Evolutionary conservation across 2,329 filamentous ascomycete genomes (phyloP).

Genomic region (Ophiostoma sp.): DNA sequence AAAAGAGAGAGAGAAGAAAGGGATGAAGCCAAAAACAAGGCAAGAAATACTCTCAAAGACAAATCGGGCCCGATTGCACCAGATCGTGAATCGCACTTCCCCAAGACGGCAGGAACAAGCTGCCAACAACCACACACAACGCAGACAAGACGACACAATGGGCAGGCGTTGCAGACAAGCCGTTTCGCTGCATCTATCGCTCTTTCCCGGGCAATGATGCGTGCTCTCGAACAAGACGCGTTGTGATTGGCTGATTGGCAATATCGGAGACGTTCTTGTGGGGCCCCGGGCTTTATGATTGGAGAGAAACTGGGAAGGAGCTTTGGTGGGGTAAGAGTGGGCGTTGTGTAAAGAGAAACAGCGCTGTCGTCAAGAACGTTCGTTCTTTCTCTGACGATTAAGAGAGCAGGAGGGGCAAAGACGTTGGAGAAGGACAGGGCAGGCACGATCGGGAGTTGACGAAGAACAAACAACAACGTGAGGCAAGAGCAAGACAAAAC

Average conservation of each 20-base stretch:
- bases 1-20: background rate
- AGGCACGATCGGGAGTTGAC: background rate
- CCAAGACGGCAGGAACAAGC: constrained; percentile 18
- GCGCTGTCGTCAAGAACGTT: constrained; percentile 1
- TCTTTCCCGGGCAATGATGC: constrained; percentile 28
- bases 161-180: background rate
- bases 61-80: background rate
- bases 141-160: background rate
- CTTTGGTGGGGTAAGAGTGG: constrained; percentile 25
- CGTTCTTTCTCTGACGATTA: background rate
- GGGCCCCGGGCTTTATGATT: constrained; percentile 16
- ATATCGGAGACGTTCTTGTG: constrained; percentile 1
- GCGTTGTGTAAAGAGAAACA: constrained; percentile 15
- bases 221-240: background rate
- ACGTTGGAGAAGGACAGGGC: background rate
- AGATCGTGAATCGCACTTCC: background rate
- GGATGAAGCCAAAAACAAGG: background rate
- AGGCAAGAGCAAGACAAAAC: background rate
- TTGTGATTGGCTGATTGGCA: constrained; percentile 23
- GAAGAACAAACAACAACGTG: background rate
- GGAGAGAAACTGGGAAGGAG: constrained; percentile 14
- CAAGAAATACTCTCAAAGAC: background rate
- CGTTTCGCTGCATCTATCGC: constrained; percentile 30
- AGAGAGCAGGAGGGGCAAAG: background rate
- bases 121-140: background rate